Percentiles rank a stretch among this genome's conserved stretches.
Conservation (phyloP, 2,329 filamentous ascomycete species). For the Talaromyces sp. region DNA sequence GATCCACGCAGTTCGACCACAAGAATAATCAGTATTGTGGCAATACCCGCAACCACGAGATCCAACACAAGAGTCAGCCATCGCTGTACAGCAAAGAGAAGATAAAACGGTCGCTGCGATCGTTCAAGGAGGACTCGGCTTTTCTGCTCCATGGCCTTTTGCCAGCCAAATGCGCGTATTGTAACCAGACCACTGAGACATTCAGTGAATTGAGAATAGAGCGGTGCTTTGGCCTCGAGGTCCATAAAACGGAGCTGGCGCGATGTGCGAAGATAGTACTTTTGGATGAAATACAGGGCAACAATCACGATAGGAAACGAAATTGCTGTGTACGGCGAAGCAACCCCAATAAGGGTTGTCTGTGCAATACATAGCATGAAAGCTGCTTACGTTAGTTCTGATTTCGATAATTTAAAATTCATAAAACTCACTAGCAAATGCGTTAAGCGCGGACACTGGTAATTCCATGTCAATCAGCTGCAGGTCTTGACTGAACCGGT, state of each 20-base stretch:
- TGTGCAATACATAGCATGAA: constrained; percentile 38
- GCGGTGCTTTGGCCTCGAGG: constrained; percentile 55
- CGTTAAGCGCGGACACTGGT: constrained; percentile 36
- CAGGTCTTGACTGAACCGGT: constrained; percentile 42
- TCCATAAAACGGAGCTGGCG: constrained; percentile 57
- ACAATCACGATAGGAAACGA: constrained; percentile 46
- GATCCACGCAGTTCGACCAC: constrained; percentile 41
- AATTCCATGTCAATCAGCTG: constrained; percentile 41
- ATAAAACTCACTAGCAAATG: constrained; percentile 28
- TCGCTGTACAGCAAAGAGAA: constrained; percentile 52
- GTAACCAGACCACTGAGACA: constrained; percentile 52
- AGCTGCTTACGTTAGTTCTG: neutral
- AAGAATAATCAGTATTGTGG: constrained; percentile 45
- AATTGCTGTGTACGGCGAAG: constrained; percentile 45
- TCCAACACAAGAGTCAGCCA: constrained; percentile 52
- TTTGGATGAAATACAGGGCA: constrained; percentile 49
- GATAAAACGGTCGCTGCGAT: constrained; percentile 54
- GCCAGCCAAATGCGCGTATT: constrained; percentile 54
- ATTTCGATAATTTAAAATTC: neutral
- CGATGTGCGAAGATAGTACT: constrained; percentile 56
- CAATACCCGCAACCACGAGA: constrained; percentile 45
- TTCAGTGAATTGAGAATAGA: constrained; percentile 55
- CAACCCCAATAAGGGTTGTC: constrained; percentile 44
- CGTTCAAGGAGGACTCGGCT: constrained; percentile 47
- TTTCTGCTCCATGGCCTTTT: constrained; percentile 36